Evolutionary conservation across 2,329 filamentous ascomycete genomes (phyloP).

Genomic region (Pyrenochaeta sp.): DNA sequence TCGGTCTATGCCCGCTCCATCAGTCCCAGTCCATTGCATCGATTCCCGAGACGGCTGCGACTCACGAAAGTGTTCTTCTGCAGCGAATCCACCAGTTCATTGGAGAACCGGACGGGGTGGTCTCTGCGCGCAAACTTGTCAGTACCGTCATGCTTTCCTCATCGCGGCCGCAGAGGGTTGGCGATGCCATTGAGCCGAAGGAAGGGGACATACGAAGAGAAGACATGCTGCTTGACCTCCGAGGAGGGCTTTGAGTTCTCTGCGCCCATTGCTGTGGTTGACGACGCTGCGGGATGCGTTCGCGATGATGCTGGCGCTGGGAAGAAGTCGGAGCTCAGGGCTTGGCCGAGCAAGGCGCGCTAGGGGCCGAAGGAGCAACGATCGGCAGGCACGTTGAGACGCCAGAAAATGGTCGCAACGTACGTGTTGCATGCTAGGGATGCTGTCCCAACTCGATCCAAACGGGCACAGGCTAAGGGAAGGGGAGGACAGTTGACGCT

Average conservation of each 20-base stretch:
- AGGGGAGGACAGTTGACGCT: neutral
- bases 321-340: conserved; percentile 39
- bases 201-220: conserved; percentile 62
- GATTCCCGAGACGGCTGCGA: neutral
- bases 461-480: neutral
- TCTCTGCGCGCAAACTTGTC: conserved; percentile 58
- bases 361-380: conserved; percentile 19
- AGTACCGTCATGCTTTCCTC: conserved; percentile 19
- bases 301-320: conserved; percentile 39
- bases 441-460: conserved; percentile 1
- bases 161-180: neutral
- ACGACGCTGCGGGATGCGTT: conserved; percentile 27
- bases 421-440: conserved; percentile 5
- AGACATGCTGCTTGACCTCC: conserved; percentile 66
- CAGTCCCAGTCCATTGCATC: conserved; percentile 5
- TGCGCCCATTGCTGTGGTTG: conserved; percentile 64
- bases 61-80: conserved; percentile 85
- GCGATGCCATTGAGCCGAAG: conserved; percentile 30
- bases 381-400: conserved; percentile 28
- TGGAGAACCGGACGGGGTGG: conserved; percentile 75
- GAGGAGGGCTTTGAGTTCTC: conserved; percentile 68
- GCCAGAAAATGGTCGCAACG: conserved; percentile 24
- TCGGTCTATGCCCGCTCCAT: conserved; percentile 74
- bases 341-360: conserved; percentile 37
- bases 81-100: conserved; percentile 81